Conservation (phyloP, 164 flowering plant genomes). For the Magnolia kwangsiensis region DNA sequence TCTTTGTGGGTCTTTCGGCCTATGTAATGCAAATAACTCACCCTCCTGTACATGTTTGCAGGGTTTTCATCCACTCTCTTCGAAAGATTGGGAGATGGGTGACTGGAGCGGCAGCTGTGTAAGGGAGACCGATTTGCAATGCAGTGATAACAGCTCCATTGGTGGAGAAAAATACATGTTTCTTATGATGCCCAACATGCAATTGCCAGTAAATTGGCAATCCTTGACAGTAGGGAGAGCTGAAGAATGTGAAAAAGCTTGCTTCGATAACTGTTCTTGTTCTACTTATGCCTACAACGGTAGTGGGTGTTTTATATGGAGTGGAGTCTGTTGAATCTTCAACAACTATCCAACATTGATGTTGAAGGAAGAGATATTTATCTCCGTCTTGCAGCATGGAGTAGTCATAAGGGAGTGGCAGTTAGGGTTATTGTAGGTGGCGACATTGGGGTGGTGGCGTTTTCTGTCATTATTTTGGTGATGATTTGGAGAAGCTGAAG, state of each 20-base stretch:
- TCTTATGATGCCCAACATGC: constrained; percentile 7
- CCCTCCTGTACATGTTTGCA: constrained; percentile 13
- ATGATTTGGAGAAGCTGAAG: constrained; percentile 9
- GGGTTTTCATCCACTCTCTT: constrained; percentile 13
- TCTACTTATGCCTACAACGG: constrained; percentile 10
- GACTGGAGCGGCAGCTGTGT: constrained; percentile 21
- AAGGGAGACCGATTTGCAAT: constrained; percentile 15
- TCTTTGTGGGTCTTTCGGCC: constrained; percentile 25
- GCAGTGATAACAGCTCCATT: neutral
- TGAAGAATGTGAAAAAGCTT: constrained; percentile 10
- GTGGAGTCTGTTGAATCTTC: constrained; percentile 9
- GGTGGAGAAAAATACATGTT: constrained; percentile 21
- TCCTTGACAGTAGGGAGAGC: neutral
- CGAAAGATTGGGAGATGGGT: constrained; percentile 9
- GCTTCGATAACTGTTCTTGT: constrained; percentile 15
- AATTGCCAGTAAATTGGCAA: constrained; percentile 5
- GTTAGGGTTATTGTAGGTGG: constrained; percentile 20
- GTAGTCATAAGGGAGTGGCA: constrained; percentile 6
- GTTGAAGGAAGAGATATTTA: neutral
- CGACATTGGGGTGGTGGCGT: constrained; percentile 10
- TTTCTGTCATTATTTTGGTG: constrained; percentile 8
- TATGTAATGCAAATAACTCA: constrained; percentile 10
- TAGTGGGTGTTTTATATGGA: constrained; percentile 13
- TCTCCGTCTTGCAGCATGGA: neutral
- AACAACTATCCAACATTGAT: neutral